phyloP scores from a whole-genome alignment of 192 early-diverging fungal species.

The Umbelopsis isabellina region DNA sequence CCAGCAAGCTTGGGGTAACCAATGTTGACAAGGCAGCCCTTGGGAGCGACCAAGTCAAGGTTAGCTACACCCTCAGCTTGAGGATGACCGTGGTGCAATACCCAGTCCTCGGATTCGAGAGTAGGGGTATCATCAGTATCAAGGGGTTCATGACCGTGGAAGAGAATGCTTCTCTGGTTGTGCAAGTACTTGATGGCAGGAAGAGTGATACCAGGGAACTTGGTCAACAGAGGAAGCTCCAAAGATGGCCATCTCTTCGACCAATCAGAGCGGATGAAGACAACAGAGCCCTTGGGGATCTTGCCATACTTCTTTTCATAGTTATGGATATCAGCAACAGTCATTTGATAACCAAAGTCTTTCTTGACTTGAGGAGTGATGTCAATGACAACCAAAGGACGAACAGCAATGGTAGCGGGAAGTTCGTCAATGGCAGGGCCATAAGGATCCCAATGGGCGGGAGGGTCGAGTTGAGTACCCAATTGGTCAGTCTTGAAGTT shows the following conservation, averaged over 20 bases:
- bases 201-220: constrained; percentile 51
- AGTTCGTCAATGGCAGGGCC: constrained; percentile 49
- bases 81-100: constrained; percentile 46
- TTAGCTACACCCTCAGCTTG: constrained; percentile 56
- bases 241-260: constrained; percentile 50
- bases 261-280: constrained; percentile 59
- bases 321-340: constrained; percentile 38
- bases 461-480: constrained; percentile 57
- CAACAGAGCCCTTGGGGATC: constrained; percentile 44
- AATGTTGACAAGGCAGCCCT: constrained; percentile 52
- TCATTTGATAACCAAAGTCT: constrained; percentile 45
- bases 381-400: constrained; percentile 54
- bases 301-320: constrained; percentile 46
- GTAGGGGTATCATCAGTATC: constrained; percentile 52
- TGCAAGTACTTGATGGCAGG: constrained; percentile 50
- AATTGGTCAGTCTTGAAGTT: constrained; percentile 55
- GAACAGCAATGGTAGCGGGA: constrained; percentile 49
- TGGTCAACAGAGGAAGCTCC: constrained; percentile 40
- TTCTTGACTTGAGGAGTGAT: constrained; percentile 38
- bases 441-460: constrained; percentile 51
- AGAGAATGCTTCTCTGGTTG: constrained; percentile 45
- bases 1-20: constrained; percentile 54
- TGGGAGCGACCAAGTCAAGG: constrained; percentile 48
- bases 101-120: constrained; percentile 49
- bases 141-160: constrained; percentile 57